Conservation (phyloP, 768 basidiomycete species). For the Hemileccinum impolitum region DNA sequence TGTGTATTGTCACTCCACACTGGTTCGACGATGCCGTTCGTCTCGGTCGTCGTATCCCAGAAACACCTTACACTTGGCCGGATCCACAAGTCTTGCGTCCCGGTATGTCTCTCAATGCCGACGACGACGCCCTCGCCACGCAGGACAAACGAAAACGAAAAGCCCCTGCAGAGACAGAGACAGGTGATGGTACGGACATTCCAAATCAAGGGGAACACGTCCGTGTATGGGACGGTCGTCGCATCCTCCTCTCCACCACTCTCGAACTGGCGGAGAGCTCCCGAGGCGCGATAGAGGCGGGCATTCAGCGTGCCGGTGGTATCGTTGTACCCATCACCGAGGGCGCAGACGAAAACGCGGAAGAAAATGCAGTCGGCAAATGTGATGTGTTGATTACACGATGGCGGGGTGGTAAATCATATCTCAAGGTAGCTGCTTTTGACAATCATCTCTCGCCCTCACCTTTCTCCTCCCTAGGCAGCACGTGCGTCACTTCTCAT, state of each 20-base stretch:
- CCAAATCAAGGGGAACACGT: constrained; percentile 29
- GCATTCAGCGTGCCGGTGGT: constrained; percentile 63
- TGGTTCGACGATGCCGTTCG: constrained; percentile 86
- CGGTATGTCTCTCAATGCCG: constrained; percentile 13
- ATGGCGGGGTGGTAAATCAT: constrained; percentile 65
- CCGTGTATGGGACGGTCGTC: constrained; percentile 57
- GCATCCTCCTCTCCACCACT: constrained; percentile 58
- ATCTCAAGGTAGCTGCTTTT: constrained; percentile 52
- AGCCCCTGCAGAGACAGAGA: constrained; percentile 22
- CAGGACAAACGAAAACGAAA: constrained; percentile 22
- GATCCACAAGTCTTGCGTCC: constrained; percentile 51
- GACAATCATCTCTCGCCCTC: not conserved
- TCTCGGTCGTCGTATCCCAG: constrained; percentile 51
- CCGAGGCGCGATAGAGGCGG: constrained; percentile 52
- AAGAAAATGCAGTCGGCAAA: constrained; percentile 35
- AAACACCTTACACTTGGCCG: constrained; percentile 68
- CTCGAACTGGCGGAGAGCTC: constrained; percentile 51
- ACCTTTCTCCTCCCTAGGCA: constrained; percentile 43
- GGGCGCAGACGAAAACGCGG: constrained; percentile 29
- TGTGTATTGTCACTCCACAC: constrained; percentile 79
- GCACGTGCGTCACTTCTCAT: constrained; percentile 42
- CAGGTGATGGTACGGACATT: constrained; percentile 4
- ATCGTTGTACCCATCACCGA: constrained; percentile 52
- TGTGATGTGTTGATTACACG: constrained; percentile 77
- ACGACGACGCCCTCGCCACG: constrained; percentile 14